Evolutionary conservation across 345 rosid species (phyloP).

Genomic region (Rhodamnia rubescens): DNA sequence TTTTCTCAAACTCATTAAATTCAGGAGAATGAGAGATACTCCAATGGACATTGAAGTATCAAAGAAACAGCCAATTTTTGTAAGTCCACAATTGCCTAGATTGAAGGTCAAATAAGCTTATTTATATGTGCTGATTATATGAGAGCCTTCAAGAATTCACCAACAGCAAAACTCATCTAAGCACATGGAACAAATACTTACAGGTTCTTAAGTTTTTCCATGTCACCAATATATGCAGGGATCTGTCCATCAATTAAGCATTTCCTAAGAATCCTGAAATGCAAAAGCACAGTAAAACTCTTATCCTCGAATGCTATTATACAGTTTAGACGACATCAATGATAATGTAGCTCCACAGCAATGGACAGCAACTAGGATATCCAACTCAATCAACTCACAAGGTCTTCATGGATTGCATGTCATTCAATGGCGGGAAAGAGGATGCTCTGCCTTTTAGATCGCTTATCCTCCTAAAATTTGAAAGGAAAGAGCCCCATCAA

Average conservation of each 20-base stretch:
- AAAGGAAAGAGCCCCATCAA: background rate
- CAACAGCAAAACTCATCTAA: background rate
- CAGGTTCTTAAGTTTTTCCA: constrained; percentile 63
- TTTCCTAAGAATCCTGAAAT: constrained; percentile 52
- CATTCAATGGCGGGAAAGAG: constrained; percentile 40
- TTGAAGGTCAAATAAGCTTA: background rate
- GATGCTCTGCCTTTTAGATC: constrained; percentile 52
- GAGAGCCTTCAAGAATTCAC: background rate
- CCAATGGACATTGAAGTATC: background rate
- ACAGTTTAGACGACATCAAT: background rate
- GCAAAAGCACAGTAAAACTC: background rate
- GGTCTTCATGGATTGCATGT: constrained; percentile 53
- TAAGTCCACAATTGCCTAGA: background rate
- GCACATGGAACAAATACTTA: constrained; percentile 17
- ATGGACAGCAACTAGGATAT: background rate
- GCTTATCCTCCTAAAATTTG: constrained; percentile 53
- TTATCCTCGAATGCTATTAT: background rate
- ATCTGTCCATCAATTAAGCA: constrained; percentile 53
- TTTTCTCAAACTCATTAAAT: background rate
- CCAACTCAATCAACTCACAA: constrained; percentile 40
- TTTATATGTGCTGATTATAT: background rate
- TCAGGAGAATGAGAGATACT: background rate
- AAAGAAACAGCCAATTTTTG: background rate
- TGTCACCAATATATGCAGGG: constrained; percentile 43
- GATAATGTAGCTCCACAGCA: background rate